phyloP scores from a whole-genome alignment of 2,329 filamentous ascomycete genomes.

The Fusarium oligoseptatum region DNA sequence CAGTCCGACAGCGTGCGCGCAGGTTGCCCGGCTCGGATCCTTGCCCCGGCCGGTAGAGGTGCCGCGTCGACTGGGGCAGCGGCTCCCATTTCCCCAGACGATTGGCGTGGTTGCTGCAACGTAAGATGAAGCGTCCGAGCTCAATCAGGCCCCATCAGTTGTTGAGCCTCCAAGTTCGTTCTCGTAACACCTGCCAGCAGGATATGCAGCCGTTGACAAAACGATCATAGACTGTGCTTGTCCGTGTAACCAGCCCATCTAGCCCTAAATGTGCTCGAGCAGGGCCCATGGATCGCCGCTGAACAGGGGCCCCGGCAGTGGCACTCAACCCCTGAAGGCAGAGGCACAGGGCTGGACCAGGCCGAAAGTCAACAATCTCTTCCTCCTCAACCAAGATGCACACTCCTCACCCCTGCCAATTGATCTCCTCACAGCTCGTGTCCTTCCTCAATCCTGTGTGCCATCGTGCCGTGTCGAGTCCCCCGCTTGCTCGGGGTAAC shows the following conservation, averaged over 20 bases:
- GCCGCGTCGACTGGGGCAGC: not conserved
- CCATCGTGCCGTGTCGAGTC: not conserved
- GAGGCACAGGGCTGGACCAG: not conserved
- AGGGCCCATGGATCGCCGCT: not conserved
- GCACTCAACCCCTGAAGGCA: not conserved
- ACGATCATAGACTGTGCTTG: not conserved
- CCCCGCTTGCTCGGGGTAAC: not conserved
- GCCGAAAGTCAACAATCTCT: not conserved
- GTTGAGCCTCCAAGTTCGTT: not conserved
- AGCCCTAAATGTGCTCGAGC: not conserved
- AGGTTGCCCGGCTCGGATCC: not conserved
- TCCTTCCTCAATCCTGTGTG: not conserved
- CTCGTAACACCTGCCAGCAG: not conserved
- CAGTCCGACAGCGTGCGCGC: not conserved
- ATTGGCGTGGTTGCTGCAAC: not conserved
- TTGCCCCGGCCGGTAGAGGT: not conserved
- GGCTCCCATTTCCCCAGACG: not conserved
- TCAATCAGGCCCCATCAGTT: not conserved
- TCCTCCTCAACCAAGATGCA: not conserved
- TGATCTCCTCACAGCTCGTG: not conserved
- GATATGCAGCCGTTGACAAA: not conserved
- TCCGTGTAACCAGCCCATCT: not conserved
- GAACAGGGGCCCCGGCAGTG: not conserved
- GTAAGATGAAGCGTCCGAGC: not conserved
- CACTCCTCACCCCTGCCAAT: not conserved